These are phyloP conservation scores for Russula olivacea DNA, from an alignment of 768 basidiomycete species.

Conservation along the genomic window DNA sequence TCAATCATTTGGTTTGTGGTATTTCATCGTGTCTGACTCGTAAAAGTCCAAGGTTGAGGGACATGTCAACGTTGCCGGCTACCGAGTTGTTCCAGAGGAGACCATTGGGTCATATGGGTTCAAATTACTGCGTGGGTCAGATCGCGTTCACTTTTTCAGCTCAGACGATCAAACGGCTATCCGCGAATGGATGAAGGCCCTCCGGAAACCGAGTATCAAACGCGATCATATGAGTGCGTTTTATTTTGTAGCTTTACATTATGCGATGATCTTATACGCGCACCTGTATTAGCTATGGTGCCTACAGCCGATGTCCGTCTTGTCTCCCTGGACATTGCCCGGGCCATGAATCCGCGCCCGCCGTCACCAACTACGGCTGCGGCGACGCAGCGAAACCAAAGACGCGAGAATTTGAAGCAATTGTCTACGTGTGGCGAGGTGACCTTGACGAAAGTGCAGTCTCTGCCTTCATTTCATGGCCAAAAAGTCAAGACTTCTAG, in stretches of 20 bases:
- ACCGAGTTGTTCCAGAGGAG: slow-evolving; percentile 91
- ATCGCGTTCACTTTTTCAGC: slow-evolving; percentile 86
- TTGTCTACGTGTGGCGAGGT: slow-evolving; percentile 73
- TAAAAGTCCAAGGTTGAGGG: slow-evolving; percentile 94
- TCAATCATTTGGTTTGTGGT: not conserved
- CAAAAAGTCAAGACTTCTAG: slow-evolving; percentile 33
- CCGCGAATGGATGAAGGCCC: slow-evolving; percentile 98
- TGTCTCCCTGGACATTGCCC: slow-evolving; percentile 88
- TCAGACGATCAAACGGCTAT: slow-evolving; percentile 78
- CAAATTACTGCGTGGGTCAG: slow-evolving; percentile 82
- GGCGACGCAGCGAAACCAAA: slow-evolving; percentile 78
- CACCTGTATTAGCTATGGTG: slow-evolving; percentile 69
- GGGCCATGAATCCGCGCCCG: slow-evolving; percentile 94
- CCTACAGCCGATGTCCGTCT: slow-evolving; percentile 96
- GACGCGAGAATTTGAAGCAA: slow-evolving; percentile 77
- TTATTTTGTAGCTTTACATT: not conserved
- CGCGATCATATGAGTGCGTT: slow-evolving; percentile 82
- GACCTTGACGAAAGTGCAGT: slow-evolving; percentile 47
- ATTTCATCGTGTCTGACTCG: slow-evolving; percentile 2
- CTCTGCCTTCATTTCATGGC: slow-evolving; percentile 35
- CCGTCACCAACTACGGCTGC: slow-evolving; percentile 85
- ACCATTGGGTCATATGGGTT: slow-evolving; percentile 91
- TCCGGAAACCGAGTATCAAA: slow-evolving; percentile 97
- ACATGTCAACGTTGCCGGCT: slow-evolving; percentile 86
- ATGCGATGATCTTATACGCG: not conserved